Percentiles rank a stretch among this genome's conserved stretches.
phyloP scores from a whole-genome alignment of 1,139 yeast genomes.

The Geotrichum phurueaensis region DNA sequence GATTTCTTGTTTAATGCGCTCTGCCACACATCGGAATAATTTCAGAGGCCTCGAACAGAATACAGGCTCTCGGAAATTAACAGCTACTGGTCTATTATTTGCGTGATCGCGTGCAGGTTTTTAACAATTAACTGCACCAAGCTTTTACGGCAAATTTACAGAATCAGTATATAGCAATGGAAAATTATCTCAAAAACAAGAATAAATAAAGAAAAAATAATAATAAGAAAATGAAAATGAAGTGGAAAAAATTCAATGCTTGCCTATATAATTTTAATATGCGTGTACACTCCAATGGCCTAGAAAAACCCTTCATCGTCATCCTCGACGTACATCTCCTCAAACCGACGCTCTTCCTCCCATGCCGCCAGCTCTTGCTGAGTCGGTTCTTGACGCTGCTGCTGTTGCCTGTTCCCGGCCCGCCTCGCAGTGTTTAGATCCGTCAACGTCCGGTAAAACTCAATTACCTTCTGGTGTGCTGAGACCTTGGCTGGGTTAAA shows the following conservation, averaged over 20 bases:
- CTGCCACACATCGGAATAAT: neutral
- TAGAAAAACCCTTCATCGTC: neutral
- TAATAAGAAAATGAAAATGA: neutral
- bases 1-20: neutral
- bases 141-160: neutral
- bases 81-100: neutral
- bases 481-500: slow-evolving; percentile 58
- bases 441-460: slow-evolving; percentile 50
- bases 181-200: neutral
- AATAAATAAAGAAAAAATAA: neutral
- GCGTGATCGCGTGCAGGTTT: neutral
- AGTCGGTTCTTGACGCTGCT: neutral
- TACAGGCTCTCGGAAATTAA: neutral
- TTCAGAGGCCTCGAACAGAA: neutral
- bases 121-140: neutral
- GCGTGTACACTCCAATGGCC: neutral
- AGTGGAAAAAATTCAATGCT: neutral
- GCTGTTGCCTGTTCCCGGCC: neutral
- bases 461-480: slow-evolving; percentile 60
- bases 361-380: neutral
- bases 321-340: neutral
- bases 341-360: neutral
- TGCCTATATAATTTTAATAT: too few relatives aligned
- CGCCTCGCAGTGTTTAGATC: neutral
- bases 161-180: neutral